Percentiles rank a stretch among this genome's conserved stretches.
Evolutionary conservation across 306 rosid species (phyloP).

Genomic region (Betula pendula): DNA sequence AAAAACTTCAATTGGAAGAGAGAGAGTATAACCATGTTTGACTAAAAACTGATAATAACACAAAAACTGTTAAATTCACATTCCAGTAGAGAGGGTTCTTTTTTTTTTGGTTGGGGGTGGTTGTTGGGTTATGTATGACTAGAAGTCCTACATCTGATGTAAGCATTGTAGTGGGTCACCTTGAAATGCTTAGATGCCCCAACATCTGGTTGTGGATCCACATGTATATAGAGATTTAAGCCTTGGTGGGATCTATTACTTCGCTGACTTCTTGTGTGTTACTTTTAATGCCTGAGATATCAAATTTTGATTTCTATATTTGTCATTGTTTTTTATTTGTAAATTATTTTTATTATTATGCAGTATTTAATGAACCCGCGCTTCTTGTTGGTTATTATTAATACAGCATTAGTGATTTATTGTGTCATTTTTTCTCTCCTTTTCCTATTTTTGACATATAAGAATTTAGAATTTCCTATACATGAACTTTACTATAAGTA

Average conservation of each 20-base stretch:
- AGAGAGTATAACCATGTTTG: no score
- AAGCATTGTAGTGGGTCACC: not conserved
- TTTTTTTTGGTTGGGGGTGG: no score
- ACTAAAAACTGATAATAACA: no score
- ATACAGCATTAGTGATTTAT: not conserved
- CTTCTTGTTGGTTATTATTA: not conserved
- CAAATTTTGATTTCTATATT: not conserved
- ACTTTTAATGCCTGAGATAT: not conserved
- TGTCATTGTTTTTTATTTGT: not conserved
- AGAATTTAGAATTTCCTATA: not conserved
- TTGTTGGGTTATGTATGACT: not conserved
- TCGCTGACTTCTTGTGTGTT: not conserved
- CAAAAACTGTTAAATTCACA: no score
- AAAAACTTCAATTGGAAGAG: no score
- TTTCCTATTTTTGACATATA: not conserved
- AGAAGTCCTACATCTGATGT: not conserved
- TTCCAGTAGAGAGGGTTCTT: no score
- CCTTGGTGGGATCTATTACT: not conserved
- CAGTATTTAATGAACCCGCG: not conserved
- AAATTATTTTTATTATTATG: not conserved
- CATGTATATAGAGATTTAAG: conserved; percentile 1
- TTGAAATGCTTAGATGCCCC: not conserved
- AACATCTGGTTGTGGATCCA: not conserved
- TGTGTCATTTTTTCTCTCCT: not conserved
- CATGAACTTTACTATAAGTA: not conserved